Evolutionary conservation across 1,284 basidiomycete species (phyloP).

Genomic region (Coniophora puteana): DNA sequence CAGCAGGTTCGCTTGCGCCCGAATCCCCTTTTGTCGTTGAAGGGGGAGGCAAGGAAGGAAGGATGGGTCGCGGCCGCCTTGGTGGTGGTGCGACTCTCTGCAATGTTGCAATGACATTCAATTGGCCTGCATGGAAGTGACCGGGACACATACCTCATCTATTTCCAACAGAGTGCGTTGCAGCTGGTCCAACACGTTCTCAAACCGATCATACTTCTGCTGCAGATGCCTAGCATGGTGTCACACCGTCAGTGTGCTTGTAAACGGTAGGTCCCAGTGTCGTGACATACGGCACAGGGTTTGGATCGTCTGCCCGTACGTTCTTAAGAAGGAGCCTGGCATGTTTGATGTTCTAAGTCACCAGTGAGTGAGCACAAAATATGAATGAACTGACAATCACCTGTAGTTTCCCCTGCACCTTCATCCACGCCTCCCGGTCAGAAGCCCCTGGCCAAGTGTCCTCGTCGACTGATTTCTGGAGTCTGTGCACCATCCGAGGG

Average conservation of each 20-base stretch:
- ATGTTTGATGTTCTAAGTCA: conserved; percentile 55
- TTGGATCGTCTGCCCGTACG: conserved; percentile 45
- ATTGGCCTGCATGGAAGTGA: background rate
- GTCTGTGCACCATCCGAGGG: conserved; percentile 51
- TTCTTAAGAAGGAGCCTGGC: conserved; percentile 56
- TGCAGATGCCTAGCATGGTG: too few species aligned
- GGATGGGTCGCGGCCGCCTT: conserved; percentile 34
- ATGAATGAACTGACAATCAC: conserved; percentile 29
- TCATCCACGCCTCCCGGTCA: conserved; percentile 48
- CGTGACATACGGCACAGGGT: conserved; percentile 40
- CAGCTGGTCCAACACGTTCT: conserved; percentile 47
- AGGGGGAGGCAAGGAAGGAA: conserved; percentile 31
- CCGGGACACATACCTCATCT: conserved; percentile 38
- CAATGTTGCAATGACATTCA: conserved; percentile 2
- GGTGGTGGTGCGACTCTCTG: conserved; percentile 36
- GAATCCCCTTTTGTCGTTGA: conserved; percentile 4
- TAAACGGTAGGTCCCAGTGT: conserved; percentile 6
- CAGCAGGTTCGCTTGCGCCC: conserved; percentile 12
- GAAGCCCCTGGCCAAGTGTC: conserved; percentile 41
- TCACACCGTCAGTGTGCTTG: background rate
- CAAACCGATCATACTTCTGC: conserved; percentile 43
- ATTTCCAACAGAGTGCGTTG: conserved; percentile 47
- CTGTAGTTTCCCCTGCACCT: conserved; percentile 54
- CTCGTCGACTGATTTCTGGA: conserved; percentile 53
- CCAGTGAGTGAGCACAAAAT: background rate